Evolutionary conservation across 2,329 filamentous ascomycete genomes (phyloP), one percentile per base, ranked within the genome.

Genomic region (Exophiala xenobiotica): DNA sequence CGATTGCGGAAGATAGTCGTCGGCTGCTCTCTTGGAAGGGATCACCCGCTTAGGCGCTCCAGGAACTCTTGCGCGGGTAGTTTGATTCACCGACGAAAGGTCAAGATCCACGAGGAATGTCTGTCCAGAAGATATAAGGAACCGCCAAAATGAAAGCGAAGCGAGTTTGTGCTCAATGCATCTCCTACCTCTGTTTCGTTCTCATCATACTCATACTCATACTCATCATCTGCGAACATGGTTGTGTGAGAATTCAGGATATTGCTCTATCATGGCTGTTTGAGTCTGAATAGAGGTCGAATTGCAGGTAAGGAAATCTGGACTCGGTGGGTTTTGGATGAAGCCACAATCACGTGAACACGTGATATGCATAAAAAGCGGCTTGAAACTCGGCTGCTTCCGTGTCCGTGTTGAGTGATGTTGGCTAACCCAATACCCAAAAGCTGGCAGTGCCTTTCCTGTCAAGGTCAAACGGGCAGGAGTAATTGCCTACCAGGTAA

Each of bases 21-120:
- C 41, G 12, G 11, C 23, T 47, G 41, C 44, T 50, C 53, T 48
- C 54, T 57, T 51, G 26, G 46, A 46, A 3, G 47, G 53, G 11
- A 44, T 42, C 29, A 45, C 31, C 4, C 47, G 47, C 39, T 45
- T 47, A 22, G 40, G 33, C n/a, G 33, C 38, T n/a, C 19, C 31
- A 16, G 48, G 20, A 16, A 52, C 40, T 31, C 48, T 51, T 18
- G 54, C 22, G 11, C 68, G 67, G 23, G 70, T 64, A 26, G 60
- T 64, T n/a, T 70, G 67, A 49, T 74, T 69, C 46, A 66, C 62
- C 29, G 74, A 71, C 22, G 72, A 78, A 24, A 85, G 68, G 63
- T 85, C 82, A 52, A 85, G 68, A 33, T 80, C 81, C 48, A 85
- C 71, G 63, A 81, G 83, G 60, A 82, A 77, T 49, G 78, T 76